Conservation (phyloP, 192 early-diverging fungal genomes). For the Funneliformis mosseae region DNA sequence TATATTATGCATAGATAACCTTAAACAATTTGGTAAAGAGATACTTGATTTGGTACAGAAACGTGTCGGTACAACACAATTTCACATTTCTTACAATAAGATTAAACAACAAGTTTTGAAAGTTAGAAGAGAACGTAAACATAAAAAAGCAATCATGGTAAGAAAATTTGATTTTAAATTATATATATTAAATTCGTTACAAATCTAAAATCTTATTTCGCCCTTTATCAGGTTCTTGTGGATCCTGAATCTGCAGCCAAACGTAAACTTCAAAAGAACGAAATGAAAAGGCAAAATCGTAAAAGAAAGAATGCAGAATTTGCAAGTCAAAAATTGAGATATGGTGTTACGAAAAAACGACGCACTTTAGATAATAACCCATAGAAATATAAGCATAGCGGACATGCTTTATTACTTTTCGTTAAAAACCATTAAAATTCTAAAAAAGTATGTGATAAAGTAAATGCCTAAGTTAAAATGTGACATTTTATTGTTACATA, state of each 20-base stretch:
- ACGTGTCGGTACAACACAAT: constrained; percentile 73
- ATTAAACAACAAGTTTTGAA: constrained; percentile 66
- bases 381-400: too few species aligned
- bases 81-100: constrained; percentile 65
- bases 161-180: constrained; percentile 12
- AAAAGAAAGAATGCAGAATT: constrained; percentile 72
- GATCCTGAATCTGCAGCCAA: constrained; percentile 76
- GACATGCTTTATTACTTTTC: too few species aligned
- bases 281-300: constrained; percentile 66
- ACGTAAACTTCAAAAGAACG: constrained; percentile 71
- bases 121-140: constrained; percentile 65
- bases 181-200: background rate
- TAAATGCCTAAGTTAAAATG: too few species aligned
- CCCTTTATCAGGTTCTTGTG: constrained; percentile 54
- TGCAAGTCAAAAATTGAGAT: constrained; percentile 56
- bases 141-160: constrained; percentile 59
- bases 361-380: constrained; percentile 8
- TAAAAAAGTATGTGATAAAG: too few species aligned
- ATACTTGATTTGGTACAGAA: constrained; percentile 76
- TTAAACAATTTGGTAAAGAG: constrained; percentile 78
- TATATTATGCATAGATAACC: constrained; percentile 55
- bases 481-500: too few species aligned
- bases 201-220: background rate
- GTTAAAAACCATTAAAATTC: too few species aligned
- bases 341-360: constrained; percentile 48